A percentile compares a stretch with the other conserved stretches of the same genome.
phyloP scores from a whole-genome alignment of 73 alveolate species.

The Tetrahymena thermophila region DNA sequence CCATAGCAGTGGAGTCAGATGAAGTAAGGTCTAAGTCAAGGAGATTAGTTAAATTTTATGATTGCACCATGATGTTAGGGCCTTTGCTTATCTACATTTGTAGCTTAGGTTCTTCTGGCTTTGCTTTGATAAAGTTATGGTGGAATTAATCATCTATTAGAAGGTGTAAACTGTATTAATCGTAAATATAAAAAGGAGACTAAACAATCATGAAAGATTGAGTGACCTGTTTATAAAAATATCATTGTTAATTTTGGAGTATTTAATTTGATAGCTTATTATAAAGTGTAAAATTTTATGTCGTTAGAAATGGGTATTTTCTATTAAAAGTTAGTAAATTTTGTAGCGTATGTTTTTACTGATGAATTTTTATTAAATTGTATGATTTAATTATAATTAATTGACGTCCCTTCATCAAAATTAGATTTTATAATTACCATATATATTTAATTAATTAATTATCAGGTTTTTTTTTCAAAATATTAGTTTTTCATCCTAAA shows the following conservation, averaged over 20 bases:
- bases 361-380: neutral
- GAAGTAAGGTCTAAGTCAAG: neutral
- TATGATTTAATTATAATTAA: too few relatives aligned
- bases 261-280: neutral
- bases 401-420: neutral
- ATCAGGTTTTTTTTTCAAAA: neutral
- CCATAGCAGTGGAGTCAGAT: neutral
- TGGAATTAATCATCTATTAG: neutral
- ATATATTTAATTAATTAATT: too few relatives aligned
- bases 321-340: neutral
- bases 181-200: neutral
- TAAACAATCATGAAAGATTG: neutral
- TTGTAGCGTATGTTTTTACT: neutral
- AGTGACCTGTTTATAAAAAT: neutral
- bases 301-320: neutral
- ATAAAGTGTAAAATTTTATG: too few relatives aligned
- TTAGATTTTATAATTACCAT: neutral
- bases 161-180: neutral
- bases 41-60: neutral
- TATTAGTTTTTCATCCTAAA: neutral
- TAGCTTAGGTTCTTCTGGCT: neutral
- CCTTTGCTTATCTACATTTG: neutral
- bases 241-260: neutral
- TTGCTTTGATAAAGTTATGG: neutral
- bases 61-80: neutral